These are phyloP conservation scores for Quercus robur DNA, from an alignment of 306 rosid species.

Conservation along the genomic window DNA sequence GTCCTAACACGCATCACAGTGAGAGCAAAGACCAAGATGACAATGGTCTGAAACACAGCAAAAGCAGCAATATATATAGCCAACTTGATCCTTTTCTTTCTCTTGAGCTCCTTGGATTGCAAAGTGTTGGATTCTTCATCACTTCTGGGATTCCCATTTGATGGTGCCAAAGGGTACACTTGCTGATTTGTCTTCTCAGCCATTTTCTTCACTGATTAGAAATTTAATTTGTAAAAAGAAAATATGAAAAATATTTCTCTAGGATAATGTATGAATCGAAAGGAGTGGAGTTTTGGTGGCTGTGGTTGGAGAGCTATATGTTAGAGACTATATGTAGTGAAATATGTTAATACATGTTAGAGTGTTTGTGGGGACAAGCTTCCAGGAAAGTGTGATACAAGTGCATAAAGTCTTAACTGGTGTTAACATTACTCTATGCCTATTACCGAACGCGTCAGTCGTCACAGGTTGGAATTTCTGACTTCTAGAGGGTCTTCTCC, in stretches of 20 bases:
- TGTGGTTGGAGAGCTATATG: too few relatives aligned
- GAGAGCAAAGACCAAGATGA: background rate
- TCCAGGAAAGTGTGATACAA: too few relatives aligned
- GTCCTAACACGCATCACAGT: slow-evolving; percentile 1
- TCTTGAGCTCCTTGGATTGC: slow-evolving; percentile 15
- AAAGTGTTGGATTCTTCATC: background rate
- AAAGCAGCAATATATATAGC: slow-evolving; percentile 12
- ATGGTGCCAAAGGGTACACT: slow-evolving; percentile 20
- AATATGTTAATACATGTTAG: too few relatives aligned
- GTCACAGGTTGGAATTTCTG: too few relatives aligned
- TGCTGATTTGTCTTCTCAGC: slow-evolving; percentile 15
- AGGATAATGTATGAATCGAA: too few relatives aligned
- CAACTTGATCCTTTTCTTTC: slow-evolving; percentile 20
- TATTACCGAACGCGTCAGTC: too few relatives aligned
- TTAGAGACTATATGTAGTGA: too few relatives aligned
- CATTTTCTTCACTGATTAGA: slow-evolving; percentile 2
- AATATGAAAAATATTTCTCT: background rate
- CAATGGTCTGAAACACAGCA: slow-evolving; percentile 2
- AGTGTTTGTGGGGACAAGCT: too few relatives aligned
- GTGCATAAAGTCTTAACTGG: too few relatives aligned
- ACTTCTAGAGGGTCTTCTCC: too few relatives aligned
- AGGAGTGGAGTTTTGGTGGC: too few relatives aligned
- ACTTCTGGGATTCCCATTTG: slow-evolving; percentile 14
- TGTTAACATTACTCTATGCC: too few relatives aligned
- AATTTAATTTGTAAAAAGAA: background rate